Conservation (phyloP, 2,329 filamentous ascomycete genomes). For the Lasiodiplodia sp. region DNA sequence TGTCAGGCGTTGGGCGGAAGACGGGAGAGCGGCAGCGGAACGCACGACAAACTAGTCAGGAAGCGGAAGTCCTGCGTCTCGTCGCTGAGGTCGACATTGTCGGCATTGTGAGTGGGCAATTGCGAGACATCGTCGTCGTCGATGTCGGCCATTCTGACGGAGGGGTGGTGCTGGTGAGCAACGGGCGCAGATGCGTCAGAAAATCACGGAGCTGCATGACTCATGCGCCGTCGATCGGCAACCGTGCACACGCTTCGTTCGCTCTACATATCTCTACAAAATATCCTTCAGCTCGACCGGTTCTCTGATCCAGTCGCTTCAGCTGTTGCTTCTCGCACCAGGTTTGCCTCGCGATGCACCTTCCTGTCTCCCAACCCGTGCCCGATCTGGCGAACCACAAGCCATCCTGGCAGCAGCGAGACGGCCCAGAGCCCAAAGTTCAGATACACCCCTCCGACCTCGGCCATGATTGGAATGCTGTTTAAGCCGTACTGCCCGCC, state of each 20-base stretch:
- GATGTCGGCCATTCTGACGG: constrained; percentile 22
- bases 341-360: constrained; percentile 15
- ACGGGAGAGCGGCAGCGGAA: constrained; percentile 26
- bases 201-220: constrained; percentile 15
- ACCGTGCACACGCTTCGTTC: neutral
- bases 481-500: constrained; percentile 65
- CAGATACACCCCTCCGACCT: constrained; percentile 72
- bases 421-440: constrained; percentile 75
- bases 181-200: neutral
- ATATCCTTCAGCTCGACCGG: neutral
- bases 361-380: constrained; percentile 23
- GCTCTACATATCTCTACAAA: neutral
- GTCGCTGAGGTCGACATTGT: constrained; percentile 68
- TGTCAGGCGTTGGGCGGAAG: constrained; percentile 15
- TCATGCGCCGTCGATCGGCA: neutral
- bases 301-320: neutral
- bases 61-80: constrained; percentile 88
- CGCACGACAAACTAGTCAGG: constrained; percentile 64
- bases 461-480: constrained; percentile 67
- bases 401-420: constrained; percentile 70
- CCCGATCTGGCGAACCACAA: constrained; percentile 59
- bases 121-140: constrained; percentile 24
- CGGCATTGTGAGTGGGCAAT: constrained; percentile 18
- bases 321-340: neutral
- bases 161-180: neutral